Base-by-base conservation (phyloP, 129 eudicot genomes). In the Flaveria bidentis region DNA sequence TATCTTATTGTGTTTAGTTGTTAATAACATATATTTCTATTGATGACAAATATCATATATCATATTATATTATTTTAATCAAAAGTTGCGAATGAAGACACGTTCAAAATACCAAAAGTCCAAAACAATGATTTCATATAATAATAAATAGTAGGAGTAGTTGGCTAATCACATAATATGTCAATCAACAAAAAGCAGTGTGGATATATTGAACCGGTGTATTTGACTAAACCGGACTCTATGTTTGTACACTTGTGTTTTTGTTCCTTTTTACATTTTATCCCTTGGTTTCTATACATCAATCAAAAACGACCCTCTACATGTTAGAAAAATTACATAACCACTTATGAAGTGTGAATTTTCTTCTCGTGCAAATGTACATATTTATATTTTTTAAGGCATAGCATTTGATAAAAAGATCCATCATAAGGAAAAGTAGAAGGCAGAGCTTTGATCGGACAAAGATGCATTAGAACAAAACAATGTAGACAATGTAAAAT, bases 171-270 rank as follows among this genome's bases (percentile, higher is more conserved):
- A 68, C 56, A 63, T 66, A 66, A 66, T 69, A 69, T 58, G 16
- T 58, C 65, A 47, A 25, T 61, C 17, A 45, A 72, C 67, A 52
- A 52, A 80, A 52, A 64, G 61, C 44, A 23, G 17, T 41, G 69
- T 72, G 69, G 46, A 44, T 73, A 53, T 18, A 70, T 63, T 80
- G 63, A 74, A 69, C 80, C 70, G 62, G 52, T 64, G 52, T 80
- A 64, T 65, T 80, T 73, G 79, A 80, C 83, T 79, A 30, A 71
- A 17, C 50, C 7, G 55, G 56, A 71, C 25, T 5, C 53, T 42
- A 2, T 14, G 28, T 53, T 5, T 57, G 18, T 73, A 49, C 49
- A 45, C 71, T 73, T 76, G 69, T 53, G 62, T 73, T 25, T 15
- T 12, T 47, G 3, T 2, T 28, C 56, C 15, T 39, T 62, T 52